These are phyloP conservation scores for Cryphonectria radicalis DNA, from an alignment of 2,329 filamentous ascomycete species.

Conservation along the genomic window DNA sequence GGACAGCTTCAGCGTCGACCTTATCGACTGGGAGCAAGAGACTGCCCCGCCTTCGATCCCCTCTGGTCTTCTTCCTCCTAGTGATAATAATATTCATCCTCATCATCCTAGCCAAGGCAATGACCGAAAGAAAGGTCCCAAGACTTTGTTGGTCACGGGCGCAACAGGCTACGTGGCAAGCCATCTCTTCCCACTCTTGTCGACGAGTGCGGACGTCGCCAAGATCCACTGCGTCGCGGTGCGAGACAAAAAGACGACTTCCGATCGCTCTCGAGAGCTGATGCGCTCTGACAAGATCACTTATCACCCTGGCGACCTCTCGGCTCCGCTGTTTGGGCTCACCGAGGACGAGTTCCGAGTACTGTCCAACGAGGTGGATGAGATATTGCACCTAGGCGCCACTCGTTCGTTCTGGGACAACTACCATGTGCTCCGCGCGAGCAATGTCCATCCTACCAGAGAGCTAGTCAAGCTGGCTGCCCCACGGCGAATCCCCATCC, in stretches of 20 bases:
- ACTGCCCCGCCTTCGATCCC: slow-evolving; percentile 13
- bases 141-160: slow-evolving; percentile 41
- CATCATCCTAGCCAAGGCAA: not conserved
- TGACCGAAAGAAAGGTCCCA: slow-evolving; percentile 30
- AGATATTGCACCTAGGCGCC: slow-evolving; percentile 60
- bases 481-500: slow-evolving; percentile 34
- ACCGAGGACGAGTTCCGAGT: slow-evolving; percentile 12
- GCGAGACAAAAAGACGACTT: slow-evolving; percentile 24
- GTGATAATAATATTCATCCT: not conserved
- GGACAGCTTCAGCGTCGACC: slow-evolving; percentile 17
- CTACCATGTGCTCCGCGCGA: slow-evolving; percentile 40
- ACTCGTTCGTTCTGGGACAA: slow-evolving; percentile 43
- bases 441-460: slow-evolving; percentile 44
- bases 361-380: slow-evolving; percentile 32
- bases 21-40: slow-evolving; percentile 9
- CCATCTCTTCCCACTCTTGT: slow-evolving; percentile 43
- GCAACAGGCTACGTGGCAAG: slow-evolving; percentile 46
- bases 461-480: slow-evolving; percentile 40
- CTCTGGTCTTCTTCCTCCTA: not conserved
- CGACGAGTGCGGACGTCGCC: slow-evolving; percentile 37
- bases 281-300: slow-evolving; percentile 24
- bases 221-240: slow-evolving; percentile 51
- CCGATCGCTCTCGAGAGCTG: not conserved
- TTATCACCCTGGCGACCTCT: slow-evolving; percentile 35
- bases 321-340: slow-evolving; percentile 32